Conservation (phyloP, 257 asterid species). For the Solanum bulbocastanum region DNA sequence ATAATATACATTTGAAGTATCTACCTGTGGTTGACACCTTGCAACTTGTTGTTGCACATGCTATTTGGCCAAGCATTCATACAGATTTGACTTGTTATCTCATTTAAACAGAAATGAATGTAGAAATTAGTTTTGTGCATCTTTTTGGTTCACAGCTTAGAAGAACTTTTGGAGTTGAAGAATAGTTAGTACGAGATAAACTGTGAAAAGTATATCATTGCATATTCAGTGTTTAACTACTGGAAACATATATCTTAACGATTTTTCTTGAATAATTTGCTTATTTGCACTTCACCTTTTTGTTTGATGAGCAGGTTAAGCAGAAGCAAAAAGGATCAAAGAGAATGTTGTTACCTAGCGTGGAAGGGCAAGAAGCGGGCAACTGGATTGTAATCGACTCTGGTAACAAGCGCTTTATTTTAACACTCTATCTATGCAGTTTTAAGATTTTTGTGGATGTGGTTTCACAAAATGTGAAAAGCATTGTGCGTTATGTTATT, state of each 20-base stretch:
- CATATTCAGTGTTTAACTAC: background rate
- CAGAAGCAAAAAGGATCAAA: conserved; percentile 88
- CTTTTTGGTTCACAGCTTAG: background rate
- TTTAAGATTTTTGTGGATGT: background rate
- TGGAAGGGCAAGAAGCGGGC: conserved; percentile 89
- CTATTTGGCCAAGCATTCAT: background rate
- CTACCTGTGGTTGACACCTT: background rate
- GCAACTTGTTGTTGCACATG: background rate
- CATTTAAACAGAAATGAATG: background rate
- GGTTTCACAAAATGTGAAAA: background rate
- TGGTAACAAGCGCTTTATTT: conserved; percentile 27
- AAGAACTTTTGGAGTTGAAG: background rate
- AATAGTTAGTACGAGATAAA: background rate
- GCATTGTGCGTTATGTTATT: background rate
- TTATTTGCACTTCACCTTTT: background rate
- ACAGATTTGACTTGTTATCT: background rate
- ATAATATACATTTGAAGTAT: background rate
- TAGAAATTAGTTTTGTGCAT: background rate
- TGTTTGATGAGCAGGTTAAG: conserved; percentile 55
- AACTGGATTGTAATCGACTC: conserved; percentile 94
- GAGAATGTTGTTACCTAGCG: conserved; percentile 77
- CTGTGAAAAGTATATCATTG: background rate
- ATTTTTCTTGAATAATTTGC: background rate
- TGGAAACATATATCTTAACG: background rate
- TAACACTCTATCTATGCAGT: background rate